A percentile compares a stretch with the other conserved stretches of the same genome.
These are phyloP conservation scores for Pseudonectria buxi DNA, from an alignment of 2,329 filamentous ascomycete species.

Conservation along the genomic window DNA sequence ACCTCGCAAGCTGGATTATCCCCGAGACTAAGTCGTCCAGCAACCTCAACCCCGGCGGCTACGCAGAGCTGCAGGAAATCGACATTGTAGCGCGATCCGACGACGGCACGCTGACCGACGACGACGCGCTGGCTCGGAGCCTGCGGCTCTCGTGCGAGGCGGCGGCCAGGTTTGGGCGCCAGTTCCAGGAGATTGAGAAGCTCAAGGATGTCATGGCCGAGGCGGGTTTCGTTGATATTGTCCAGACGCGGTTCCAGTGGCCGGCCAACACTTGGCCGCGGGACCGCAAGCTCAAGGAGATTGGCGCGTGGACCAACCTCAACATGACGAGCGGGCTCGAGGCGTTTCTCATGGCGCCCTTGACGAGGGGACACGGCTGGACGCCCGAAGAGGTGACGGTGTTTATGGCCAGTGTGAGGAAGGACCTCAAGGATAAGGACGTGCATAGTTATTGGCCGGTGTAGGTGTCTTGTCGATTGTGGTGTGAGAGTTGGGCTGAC, in stretches of 20 bases:
- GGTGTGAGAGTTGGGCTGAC: background rate
- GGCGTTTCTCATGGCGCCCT: constrained; percentile 21
- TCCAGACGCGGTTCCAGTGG: constrained; percentile 39
- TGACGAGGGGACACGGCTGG: constrained; percentile 23
- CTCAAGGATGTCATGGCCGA: constrained; percentile 31
- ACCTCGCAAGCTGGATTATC: background rate
- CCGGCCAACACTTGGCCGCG: constrained; percentile 45
- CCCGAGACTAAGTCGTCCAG: background rate
- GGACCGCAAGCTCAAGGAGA: constrained; percentile 42
- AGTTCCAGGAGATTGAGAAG: constrained; percentile 15
- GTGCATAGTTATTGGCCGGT: constrained; percentile 24
- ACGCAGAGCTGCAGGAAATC: constrained; percentile 12
- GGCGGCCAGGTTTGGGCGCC: constrained; percentile 21
- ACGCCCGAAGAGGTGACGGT: constrained; percentile 15
- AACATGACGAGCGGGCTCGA: constrained; percentile 21
- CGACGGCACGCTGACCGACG: constrained; percentile 11
- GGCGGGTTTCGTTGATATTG: constrained; percentile 45
- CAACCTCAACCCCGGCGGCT: constrained; percentile 16
- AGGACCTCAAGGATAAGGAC: constrained; percentile 16
- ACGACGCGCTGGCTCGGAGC: constrained; percentile 17
- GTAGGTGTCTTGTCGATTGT: constrained; percentile 8
- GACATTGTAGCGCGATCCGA: constrained; percentile 11
- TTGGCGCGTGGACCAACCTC: constrained; percentile 30
- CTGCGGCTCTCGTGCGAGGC: constrained; percentile 21
- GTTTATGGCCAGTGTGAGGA: constrained; percentile 17